Base-by-base conservation (phyloP, 1,139 yeast species). In the Saccharomyces hybrid region DNA sequence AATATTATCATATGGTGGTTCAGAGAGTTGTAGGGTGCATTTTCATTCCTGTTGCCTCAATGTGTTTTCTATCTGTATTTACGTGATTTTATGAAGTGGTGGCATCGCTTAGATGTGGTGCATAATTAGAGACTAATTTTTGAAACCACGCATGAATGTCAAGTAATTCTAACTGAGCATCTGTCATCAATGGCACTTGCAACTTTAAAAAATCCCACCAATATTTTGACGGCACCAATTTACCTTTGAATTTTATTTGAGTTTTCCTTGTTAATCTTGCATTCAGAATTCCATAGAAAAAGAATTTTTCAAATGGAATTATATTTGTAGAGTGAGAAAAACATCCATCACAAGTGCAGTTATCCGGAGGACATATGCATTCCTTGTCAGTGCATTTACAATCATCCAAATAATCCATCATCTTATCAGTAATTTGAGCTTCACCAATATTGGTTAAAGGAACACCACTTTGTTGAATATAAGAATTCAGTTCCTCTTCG, bases 181-280 rank as follows among this genome's bases (percentile, higher is more conserved):
- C 60, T 2, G 57, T 27, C 61, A 65, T 60, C 25, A 54, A 47
- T 9, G 70, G 69, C 11, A 67, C 46, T 47, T 64, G 64, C 9
- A 59, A 52, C 25, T 59, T 61, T 20, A 67, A 41, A 44, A 65
- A 62, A 48, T 66, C 64, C 71, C 71, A 68, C 71, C 71, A 68
- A 53, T 59, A 68, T 49, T 60, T 62, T 5, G 70, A 66, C 14
- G 68, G 68, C 20, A 68, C 60, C 9, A 66, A 54, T 51, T 64
- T 66, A 34, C 63, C 61, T 50, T 61, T 63, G 55, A 55, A 66
- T 46, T 61, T 57, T 9, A 68, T 64, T 2, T 63, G 54, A n/a
- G 65, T 63, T 54, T 66, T 67, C 41, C 61, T 61, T 38, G 61
- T 63, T 50, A 68, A 53, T 11, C 58, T 59, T 9, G 58, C 56